Base-by-base conservation (phyloP, 1,284 basidiomycete genomes). In the Ceratobasidium theobromae region DNA sequence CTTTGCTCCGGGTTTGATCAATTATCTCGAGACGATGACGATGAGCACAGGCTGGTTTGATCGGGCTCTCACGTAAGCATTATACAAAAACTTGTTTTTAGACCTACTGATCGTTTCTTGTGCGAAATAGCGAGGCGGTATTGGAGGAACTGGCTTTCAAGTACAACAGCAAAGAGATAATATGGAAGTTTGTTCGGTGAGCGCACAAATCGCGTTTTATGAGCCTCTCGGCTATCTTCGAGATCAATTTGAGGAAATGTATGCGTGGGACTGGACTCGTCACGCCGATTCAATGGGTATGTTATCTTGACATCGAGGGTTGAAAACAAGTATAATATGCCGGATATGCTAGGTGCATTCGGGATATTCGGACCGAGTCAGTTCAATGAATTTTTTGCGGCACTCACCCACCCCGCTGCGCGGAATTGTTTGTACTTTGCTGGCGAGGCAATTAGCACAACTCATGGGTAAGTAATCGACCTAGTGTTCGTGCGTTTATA, bases 261-360 rank as follows among this genome's bases (percentile, higher is more conserved):
- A 49, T 49, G 18, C 45, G 8, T 60, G 21, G 9, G 57, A 60
- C 21, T 60, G 57, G 57, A 46, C 14, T 49, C 57, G 49, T 16
- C 21, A 49, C 21, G 30, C 57, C 4, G 6, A 18, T 1, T 21
- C 57, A 2, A 49, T 40, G 45, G 57, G 57, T 60, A 28, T 16
- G 54, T 57, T 5, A 35, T 8, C 16, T 38, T 53, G 30, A 3
- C 16, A 5, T 28, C 18, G 11, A 14, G 6, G 18, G 30, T 23
- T 9, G n/a, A n/a, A 23, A 2, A 4, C 28, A 11, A 35, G 18
- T 54, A 4, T 40, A 3, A 5, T n/a, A 32, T 25, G 14, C 32
- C 18, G 35, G 28, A 25, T 41, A 11, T 51, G 9, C 9, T 32
- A 57, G 54, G 54, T 14, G 54, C 54, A 2, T 57, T 45, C 18